Evolutionary conservation across 371 early-diverging fungal species (phyloP), one percentile per base, ranked within the genome.

Genomic region (Mucor racemosus): DNA sequence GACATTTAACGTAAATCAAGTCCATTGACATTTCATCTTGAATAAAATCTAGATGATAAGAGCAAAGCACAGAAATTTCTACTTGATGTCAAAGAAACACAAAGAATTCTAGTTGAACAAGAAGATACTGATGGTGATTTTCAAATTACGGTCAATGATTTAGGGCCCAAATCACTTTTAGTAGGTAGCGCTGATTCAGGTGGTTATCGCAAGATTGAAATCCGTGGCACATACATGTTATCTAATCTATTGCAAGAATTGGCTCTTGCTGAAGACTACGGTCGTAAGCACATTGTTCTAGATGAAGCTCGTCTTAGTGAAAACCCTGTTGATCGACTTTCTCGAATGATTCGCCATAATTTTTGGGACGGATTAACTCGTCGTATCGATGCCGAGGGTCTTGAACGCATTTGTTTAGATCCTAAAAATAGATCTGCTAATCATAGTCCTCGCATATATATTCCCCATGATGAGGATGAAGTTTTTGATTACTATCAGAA

Each of bases 351-450:
- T 69, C 88, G 91, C 61, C 87, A 86, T 64, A 84, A 91, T 41
- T 97, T 96, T 69, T 96, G 97, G 97, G 92, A 95, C 73, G 95
- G 92, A 0, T 77, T 97, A 36, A 95, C 95, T 0, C 83, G 97
- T 19, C 81, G 94, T 40, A 94, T 97, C 67, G 97, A 97, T 76
- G 94, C 92, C 21, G 85, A 92, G 17, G 95, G 94, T 0, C 80
- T 97, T 39, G 92, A 94, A 72, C 82, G 84, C 44, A 96, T 97
- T 58, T 91, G 92, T 71, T 81, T 79, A 26, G 97, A 97, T 72
- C 92, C 97, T 5, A 97, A 97, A 76, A 94, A 95, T 82, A 72
- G 92, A 55, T 77, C 79, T 10, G 81, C 79, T 31, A 90, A 94
- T 66, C 89, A 90, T 11, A 75, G 75, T 8, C 90, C 91, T 15